A percentile compares a stretch with the other conserved stretches of the same genome.
phyloP scores from a whole-genome alignment of 2,329 filamentous ascomycete genomes.

The Coleophoma crateriformis region DNA sequence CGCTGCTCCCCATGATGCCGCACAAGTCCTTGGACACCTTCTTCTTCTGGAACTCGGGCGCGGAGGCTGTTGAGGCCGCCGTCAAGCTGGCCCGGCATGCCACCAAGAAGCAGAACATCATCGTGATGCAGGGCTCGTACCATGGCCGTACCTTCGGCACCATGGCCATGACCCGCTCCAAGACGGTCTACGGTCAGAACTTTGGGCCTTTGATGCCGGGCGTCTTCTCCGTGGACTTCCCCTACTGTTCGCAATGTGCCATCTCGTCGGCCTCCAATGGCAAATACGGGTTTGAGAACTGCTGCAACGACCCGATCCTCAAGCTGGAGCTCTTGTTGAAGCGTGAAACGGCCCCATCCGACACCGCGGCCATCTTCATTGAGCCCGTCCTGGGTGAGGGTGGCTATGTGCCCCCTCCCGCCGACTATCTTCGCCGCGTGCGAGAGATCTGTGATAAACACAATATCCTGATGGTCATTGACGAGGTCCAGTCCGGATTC shows the following conservation, averaged over 20 bases:
- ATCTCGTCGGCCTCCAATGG: constrained; percentile 21
- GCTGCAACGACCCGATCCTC: constrained; percentile 30
- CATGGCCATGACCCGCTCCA: constrained; percentile 26
- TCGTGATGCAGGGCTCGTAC: constrained; percentile 95
- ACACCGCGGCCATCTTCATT: constrained; percentile 84
- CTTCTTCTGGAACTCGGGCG: constrained; percentile 92
- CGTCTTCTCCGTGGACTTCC: constrained; percentile 30
- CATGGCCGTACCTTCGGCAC: constrained; percentile 87
- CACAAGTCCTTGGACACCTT: constrained; percentile 89
- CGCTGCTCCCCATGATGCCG: constrained; percentile 77
- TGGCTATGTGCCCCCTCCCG: constrained; percentile 86
- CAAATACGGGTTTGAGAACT: constrained; percentile 29
- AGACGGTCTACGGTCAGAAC: constrained; percentile 29
- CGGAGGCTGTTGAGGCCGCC: constrained; percentile 88
- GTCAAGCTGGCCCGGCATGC: constrained; percentile 83
- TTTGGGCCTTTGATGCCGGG: constrained; percentile 32
- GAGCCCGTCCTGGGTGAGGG: constrained; percentile 96
- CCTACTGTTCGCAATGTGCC: constrained; percentile 31
- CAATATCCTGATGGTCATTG: constrained; percentile 88
- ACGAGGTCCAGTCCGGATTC: constrained; percentile 96
- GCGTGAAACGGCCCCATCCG: constrained; percentile 50
- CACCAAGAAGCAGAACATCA: constrained; percentile 17
- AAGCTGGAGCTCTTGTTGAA: constrained; percentile 52
- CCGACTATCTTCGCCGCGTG: constrained; percentile 74
- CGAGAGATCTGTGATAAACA: constrained; percentile 83